Evolutionary conservation across 164 flowering plant genomes (phyloP).

Genomic region (Berberis vulgaris): DNA sequence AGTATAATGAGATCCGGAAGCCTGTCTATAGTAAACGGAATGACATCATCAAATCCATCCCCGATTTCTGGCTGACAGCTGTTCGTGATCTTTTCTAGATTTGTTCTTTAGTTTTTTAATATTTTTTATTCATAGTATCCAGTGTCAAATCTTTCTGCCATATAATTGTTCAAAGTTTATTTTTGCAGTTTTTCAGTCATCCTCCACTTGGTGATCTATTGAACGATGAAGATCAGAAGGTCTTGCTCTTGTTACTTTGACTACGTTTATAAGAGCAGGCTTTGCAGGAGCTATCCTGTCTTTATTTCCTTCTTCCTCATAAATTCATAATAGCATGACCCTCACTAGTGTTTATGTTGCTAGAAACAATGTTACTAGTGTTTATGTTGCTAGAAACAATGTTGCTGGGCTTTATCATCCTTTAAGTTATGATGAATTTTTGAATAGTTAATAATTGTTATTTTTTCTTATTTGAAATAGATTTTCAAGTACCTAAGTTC

Average conservation of each 20-base stretch:
- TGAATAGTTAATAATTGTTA: background rate
- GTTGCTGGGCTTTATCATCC: background rate
- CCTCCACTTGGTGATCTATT: slow-evolving; percentile 71
- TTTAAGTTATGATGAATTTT: background rate
- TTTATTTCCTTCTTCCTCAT: too few relatives aligned
- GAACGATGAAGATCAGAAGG: slow-evolving; percentile 85
- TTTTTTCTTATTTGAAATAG: slow-evolving; percentile 22
- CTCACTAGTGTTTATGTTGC: too few relatives aligned
- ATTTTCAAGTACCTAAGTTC: slow-evolving; percentile 66
- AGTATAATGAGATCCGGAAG: slow-evolving; percentile 66
- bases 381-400: too few relatives aligned
- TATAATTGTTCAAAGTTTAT: slow-evolving; percentile 2
- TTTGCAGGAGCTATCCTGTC: too few relatives aligned
- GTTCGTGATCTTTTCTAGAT: slow-evolving; percentile 33
- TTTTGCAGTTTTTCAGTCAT: slow-evolving; percentile 75
- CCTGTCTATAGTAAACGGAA: slow-evolving; percentile 74
- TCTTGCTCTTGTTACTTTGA: slow-evolving; percentile 14
- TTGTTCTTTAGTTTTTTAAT: background rate
- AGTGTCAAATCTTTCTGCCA: background rate
- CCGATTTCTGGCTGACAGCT: slow-evolving; percentile 96
- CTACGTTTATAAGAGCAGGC: background rate
- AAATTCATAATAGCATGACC: too few relatives aligned
- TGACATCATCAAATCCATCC: slow-evolving; percentile 68
- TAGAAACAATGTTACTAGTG: too few relatives aligned
- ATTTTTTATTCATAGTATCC: background rate